These are phyloP conservation scores for Epithele typhae DNA, from an alignment of 768 basidiomycete genomes.

Conservation along the genomic window DNA sequence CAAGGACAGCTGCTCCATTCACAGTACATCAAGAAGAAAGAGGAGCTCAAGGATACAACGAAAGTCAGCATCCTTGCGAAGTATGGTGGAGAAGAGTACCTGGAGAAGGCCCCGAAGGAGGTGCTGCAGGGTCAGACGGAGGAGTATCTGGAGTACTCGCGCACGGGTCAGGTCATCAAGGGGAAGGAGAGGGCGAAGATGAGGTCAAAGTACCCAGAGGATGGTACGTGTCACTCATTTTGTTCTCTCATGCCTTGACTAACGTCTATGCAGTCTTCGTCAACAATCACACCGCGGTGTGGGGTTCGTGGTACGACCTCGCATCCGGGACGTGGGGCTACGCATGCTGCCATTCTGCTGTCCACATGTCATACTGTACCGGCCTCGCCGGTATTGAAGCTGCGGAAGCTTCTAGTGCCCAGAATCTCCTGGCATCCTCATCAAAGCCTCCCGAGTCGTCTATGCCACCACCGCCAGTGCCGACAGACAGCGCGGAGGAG, in stretches of 20 bases:
- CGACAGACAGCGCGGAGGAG: conserved; percentile 29
- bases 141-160: conserved; percentile 95
- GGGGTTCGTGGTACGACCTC: conserved; percentile 93
- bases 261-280: conserved; percentile 55
- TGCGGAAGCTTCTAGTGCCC: conserved; percentile 67
- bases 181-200: conserved; percentile 87
- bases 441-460: conserved; percentile 22
- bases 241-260: neutral
- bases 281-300: conserved; percentile 94
- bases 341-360: conserved; percentile 85
- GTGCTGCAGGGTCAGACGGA: conserved; percentile 95
- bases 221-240: conserved; percentile 52
- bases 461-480: conserved; percentile 16
- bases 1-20: conserved; percentile 89
- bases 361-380: conserved; percentile 89
- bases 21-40: conserved; percentile 91
- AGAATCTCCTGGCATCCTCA: conserved; percentile 52
- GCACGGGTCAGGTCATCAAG: conserved; percentile 86
- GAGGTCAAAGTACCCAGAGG: conserved; percentile 92
- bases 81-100: conserved; percentile 93
- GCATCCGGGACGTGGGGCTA: conserved; percentile 82
- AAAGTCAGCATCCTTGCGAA: conserved; percentile 87
- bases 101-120: conserved; percentile 87
- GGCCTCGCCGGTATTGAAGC: conserved; percentile 83
- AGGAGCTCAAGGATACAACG: conserved; percentile 80